Conservation (phyloP, 2,329 filamentous ascomycete genomes). For the Plenodomus tracheiphilus region DNA sequence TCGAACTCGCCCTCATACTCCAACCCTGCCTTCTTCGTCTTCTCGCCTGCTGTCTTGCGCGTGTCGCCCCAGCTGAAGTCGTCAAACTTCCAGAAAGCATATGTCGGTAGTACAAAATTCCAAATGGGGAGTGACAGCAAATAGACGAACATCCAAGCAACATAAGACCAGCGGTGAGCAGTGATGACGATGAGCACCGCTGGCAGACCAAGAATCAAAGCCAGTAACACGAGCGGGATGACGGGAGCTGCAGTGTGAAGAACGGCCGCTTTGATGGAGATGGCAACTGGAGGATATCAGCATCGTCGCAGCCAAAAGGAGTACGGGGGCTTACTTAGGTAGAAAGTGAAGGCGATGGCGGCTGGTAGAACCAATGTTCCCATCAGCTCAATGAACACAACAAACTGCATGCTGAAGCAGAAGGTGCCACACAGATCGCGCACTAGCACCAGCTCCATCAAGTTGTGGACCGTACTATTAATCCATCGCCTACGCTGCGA, state of each 20-base stretch:
- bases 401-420: constrained; percentile 99
- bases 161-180: constrained; percentile 88
- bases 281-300: constrained; percentile 65
- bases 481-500: constrained; percentile 98
- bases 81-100: constrained; percentile 99
- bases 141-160: constrained; percentile 97
- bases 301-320: constrained; percentile 4
- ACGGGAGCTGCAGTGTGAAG: constrained; percentile 66
- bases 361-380: constrained; percentile 94
- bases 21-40: constrained; percentile 81
- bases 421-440: constrained; percentile 97
- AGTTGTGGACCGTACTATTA: constrained; percentile 97
- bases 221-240: constrained; percentile 88
- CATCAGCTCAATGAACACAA: constrained; percentile 92
- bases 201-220: constrained; percentile 88
- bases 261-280: constrained; percentile 74
- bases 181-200: constrained; percentile 90
- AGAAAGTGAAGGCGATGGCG: constrained; percentile 95
- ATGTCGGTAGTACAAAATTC: constrained; percentile 94
- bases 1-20: constrained; percentile 96
- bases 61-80: constrained; percentile 99
- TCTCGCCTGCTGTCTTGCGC: constrained; percentile 89
- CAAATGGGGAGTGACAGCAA: constrained; percentile 89
- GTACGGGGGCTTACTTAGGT: constrained; percentile 71
- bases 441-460: constrained; percentile 96